Evolutionary conservation across 163 green algal genomes (phyloP).

Genomic region (Smithsoniella earleae): DNA sequence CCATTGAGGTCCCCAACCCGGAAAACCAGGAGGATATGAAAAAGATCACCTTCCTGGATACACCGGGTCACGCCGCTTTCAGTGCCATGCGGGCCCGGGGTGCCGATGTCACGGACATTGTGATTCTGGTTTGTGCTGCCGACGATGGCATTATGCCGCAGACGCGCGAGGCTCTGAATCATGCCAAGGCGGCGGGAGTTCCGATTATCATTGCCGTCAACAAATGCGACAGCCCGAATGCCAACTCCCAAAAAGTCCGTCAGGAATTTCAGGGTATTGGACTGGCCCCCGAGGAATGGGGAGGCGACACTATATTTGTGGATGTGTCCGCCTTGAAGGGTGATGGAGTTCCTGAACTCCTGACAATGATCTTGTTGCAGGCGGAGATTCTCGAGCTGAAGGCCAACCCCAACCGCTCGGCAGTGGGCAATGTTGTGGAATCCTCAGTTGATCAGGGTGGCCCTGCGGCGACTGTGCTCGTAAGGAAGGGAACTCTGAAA

Average conservation of each 20-base stretch:
- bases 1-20: constrained; percentile 27
- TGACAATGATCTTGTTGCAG: constrained; percentile 39
- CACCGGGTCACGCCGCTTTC: constrained; percentile 36
- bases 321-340: constrained; percentile 40
- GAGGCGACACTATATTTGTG: constrained; percentile 45
- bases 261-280: constrained; percentile 38
- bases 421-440: constrained; percentile 48
- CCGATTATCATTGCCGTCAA: constrained; percentile 52
- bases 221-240: constrained; percentile 47
- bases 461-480: constrained; percentile 45
- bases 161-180: constrained; percentile 47
- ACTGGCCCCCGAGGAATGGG: constrained; percentile 50
- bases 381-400: constrained; percentile 46
- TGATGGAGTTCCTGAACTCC: constrained; percentile 36
- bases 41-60: constrained; percentile 35
- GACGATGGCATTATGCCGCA: constrained; percentile 36
- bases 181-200: constrained; percentile 46
- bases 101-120: constrained; percentile 36
- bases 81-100: constrained; percentile 33
- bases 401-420: constrained; percentile 43
- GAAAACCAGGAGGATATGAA: constrained; percentile 8
- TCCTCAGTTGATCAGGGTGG: constrained; percentile 44
- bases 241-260: constrained; percentile 37
- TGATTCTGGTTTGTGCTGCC: constrained; percentile 33
- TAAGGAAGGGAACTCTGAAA: constrained; percentile 47